Evolutionary conservation across 2,329 filamentous ascomycete species (phyloP), one percentile per base, ranked within the genome.

Genomic region (Verticillium nonalfalfae): DNA sequence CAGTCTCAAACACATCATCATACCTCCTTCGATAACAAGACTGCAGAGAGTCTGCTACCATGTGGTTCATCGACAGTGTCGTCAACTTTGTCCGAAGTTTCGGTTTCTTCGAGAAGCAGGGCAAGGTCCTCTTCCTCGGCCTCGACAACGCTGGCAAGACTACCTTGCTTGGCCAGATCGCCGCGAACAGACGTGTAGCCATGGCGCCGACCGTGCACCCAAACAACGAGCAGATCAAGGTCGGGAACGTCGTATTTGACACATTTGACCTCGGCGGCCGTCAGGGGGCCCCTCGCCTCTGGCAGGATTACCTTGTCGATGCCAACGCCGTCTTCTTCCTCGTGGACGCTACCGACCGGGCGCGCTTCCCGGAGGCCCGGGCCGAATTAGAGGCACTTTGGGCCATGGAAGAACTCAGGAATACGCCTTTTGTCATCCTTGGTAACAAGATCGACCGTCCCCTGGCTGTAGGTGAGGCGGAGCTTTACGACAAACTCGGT

Each of bases 371-470:
- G 71, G 95, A 99, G 82, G 90, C 93, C 73, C 98, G 98, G 83
- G 94, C 90, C 70, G 95, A 99, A 82, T 90, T 99, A 65, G 95
- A 99, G 73, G 93, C 91, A 60, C 90, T 98, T 59, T 85, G 99
- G 68, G 88, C 91, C 65, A 97, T 99, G 94, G 95, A 99, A 80
- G 94, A 98, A 74, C 86, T 99, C 40, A 82, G 87, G 75, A 97
- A 96, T 83, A 94, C 97, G 7, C 95, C 95, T 60, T 98, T 98
- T 77, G 86, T 98, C 64, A 87, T 99, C 69, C 86, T 99, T 66
- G 95, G 95, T 70, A 99, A 99, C 87, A 99, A 99, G 87, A 99
- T 99, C 76, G 95, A 99, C 77, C 93, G 98, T 81, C 93, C 93
- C 60, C 90, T 96, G 69, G 95, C 95, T 65, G 89, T 98, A 60